Base-by-base conservation (phyloP, 2,329 filamentous ascomycete genomes). In the Trichophyton verrucosum region DNA sequence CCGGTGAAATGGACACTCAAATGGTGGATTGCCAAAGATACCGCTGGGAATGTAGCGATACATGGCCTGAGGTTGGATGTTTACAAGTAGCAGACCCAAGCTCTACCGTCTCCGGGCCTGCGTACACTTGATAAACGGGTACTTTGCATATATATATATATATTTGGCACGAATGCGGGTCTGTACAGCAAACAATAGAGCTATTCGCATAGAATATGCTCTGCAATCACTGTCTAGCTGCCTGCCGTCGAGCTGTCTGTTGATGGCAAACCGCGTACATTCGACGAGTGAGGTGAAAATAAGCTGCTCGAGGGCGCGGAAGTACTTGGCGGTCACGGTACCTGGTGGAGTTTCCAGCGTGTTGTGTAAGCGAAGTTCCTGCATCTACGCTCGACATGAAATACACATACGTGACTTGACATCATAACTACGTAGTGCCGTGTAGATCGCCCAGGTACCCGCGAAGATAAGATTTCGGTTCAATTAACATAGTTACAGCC, bases 241-340 rank as follows among this genome's bases (percentile, higher is more conserved):
- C 9, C 27, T 5, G 24, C 22, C 24, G 49, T 53, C 49, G 49
- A 22, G 46, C 24, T 13, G 33, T 38, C n/a, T 17, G 40, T 44
- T 5, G 4, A 7, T n/a, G 40, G n/a, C 15, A 15, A 44, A n/a
- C 40, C n/a, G 40, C 40, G 8, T 8, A 17, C 15, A n/a, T 44
- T n/a, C n/a, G 4, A 44, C 20, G 15, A n/a, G 51, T 55, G 51
- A 55, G 30, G 51, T 55, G 51, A 27, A 55, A 55, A 55, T 55
- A 33, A 22, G 20, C 46, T 51, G 20, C 17, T 17, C n/a, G 51
- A 27, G 51, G 24, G 38, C 24, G 9, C 17, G 27, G n/a, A 42
- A 27, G 57, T 59, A 59, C 57, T 59, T 59, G 57, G 57, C 57
- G 57, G 57, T 59, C 51, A 55, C 51, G 51, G 51, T 55, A 55